Evolutionary conservation across 345 rosid species (phyloP).

Genomic region (Citrus hindsii): DNA sequence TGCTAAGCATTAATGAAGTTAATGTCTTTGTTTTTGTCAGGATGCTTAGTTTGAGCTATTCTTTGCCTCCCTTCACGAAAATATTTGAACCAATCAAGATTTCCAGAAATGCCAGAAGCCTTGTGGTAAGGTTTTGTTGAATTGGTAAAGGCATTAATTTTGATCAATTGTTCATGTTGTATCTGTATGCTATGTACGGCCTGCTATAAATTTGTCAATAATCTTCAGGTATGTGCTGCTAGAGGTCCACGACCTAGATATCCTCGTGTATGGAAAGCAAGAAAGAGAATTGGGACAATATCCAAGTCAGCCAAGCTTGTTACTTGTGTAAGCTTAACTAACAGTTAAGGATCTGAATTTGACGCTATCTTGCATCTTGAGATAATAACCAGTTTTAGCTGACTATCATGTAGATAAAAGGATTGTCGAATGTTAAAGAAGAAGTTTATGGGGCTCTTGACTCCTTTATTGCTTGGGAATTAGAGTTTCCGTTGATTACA

Average conservation of each 20-base stretch:
- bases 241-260: slow-evolving; percentile 91
- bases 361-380: slow-evolving; percentile 4
- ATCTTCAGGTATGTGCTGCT: slow-evolving; percentile 65
- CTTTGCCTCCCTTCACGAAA: slow-evolving; percentile 46
- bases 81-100: slow-evolving; percentile 32
- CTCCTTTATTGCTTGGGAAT: slow-evolving; percentile 90
- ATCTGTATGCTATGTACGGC: background rate
- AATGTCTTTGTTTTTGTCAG: slow-evolving; percentile 19
- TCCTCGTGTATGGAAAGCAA: slow-evolving; percentile 91
- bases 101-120: slow-evolving; percentile 26
- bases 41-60: slow-evolving; percentile 54
- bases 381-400: background rate
- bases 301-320: slow-evolving; percentile 80
- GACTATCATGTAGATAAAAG: slow-evolving; percentile 52
- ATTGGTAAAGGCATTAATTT: background rate
- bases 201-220: background rate
- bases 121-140: slow-evolving; percentile 45
- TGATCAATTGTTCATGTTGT: background rate
- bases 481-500: slow-evolving; percentile 83
- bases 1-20: background rate
- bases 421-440: slow-evolving; percentile 78
- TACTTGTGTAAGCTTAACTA: slow-evolving; percentile 40
- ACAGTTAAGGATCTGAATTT: slow-evolving; percentile 2
- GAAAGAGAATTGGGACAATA: slow-evolving; percentile 64
- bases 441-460: slow-evolving; percentile 94